A percentile compares a stretch with the other conserved stretches of the same genome.
These are phyloP conservation scores for Neurospora sp. DNA, from an alignment of 2,329 filamentous ascomycete genomes.

Conservation along the genomic window DNA sequence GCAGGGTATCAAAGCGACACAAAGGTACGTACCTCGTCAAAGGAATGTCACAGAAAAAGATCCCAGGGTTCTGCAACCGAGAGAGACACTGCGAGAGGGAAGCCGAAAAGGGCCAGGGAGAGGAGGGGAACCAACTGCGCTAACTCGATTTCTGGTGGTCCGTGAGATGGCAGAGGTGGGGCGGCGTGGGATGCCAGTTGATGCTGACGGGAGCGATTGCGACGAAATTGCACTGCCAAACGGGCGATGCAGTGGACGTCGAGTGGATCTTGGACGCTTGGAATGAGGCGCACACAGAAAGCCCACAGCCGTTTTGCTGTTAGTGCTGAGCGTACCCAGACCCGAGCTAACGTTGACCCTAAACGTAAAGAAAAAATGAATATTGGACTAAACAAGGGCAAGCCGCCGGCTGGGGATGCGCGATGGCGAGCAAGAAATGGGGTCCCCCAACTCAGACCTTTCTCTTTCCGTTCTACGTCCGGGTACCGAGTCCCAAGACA, in stretches of 20 bases:
- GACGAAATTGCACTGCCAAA: not conserved
- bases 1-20: not conserved
- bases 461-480: not conserved
- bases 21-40: not conserved
- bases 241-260: not conserved
- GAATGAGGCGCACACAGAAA: not conserved
- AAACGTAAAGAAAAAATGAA: conserved; percentile 1
- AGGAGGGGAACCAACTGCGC: not conserved
- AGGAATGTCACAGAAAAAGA: not conserved
- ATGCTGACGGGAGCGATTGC: not conserved
- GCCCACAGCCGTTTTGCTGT: conserved; percentile 24
- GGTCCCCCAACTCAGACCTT: not conserved
- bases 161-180: not conserved
- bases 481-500: not conserved
- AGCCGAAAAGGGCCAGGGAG: not conserved
- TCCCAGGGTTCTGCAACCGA: not conserved
- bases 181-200: not conserved
- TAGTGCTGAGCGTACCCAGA: conserved; percentile 17
- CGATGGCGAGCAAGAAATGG: not conserved
- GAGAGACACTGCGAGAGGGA: not conserved
- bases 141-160: not conserved
- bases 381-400: not conserved
- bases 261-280: not conserved
- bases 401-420: not conserved
- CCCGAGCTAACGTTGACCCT: not conserved